These are phyloP conservation scores for Tuber calosporum DNA, from an alignment of 495 filamentous ascomycete species.

Conservation along the genomic window DNA sequence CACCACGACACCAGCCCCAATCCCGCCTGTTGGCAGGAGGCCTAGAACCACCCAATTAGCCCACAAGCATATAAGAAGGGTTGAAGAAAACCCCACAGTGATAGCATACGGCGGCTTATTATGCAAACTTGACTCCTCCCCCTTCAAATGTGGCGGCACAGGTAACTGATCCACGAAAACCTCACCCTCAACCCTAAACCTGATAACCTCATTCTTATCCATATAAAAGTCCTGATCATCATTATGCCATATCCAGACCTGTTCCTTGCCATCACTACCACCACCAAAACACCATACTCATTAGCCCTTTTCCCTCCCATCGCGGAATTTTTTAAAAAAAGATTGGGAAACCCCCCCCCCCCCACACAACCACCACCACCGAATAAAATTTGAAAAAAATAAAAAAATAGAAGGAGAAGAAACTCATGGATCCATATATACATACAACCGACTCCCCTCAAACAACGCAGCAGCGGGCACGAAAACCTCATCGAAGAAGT, in stretches of 20 bases:
- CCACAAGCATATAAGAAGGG: background rate
- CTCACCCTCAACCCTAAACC: slow-evolving; percentile 75
- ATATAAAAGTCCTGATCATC: slow-evolving; percentile 68
- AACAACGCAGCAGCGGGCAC: slow-evolving; percentile 65
- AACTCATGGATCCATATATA: slow-evolving; percentile 38
- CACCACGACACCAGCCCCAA: slow-evolving; percentile 41
- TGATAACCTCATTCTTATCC: slow-evolving; percentile 79
- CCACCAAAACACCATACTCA: background rate
- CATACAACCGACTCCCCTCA: slow-evolving; percentile 67
- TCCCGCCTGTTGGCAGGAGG: slow-evolving; percentile 41
- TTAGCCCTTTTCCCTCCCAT: too few relatives aligned
- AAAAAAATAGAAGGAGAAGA: background rate
- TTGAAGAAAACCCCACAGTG: slow-evolving; percentile 20
- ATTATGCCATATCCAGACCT: slow-evolving; percentile 73
- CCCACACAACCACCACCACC: too few relatives aligned
- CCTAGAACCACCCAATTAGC: slow-evolving; percentile 10
- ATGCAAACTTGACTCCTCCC: slow-evolving; percentile 35
- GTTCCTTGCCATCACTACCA: slow-evolving; percentile 58
- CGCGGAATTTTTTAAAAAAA: too few relatives aligned
- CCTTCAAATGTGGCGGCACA: slow-evolving; percentile 41
- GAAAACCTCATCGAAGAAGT: slow-evolving; percentile 87
- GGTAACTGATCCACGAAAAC: slow-evolving; percentile 83
- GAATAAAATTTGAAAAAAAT: background rate
- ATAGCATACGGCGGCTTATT: slow-evolving; percentile 41
- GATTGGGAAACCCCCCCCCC: too few relatives aligned